Base-by-base conservation (phyloP, 805 yeast species). In the Saccharomycopsis lassenensis region DNA sequence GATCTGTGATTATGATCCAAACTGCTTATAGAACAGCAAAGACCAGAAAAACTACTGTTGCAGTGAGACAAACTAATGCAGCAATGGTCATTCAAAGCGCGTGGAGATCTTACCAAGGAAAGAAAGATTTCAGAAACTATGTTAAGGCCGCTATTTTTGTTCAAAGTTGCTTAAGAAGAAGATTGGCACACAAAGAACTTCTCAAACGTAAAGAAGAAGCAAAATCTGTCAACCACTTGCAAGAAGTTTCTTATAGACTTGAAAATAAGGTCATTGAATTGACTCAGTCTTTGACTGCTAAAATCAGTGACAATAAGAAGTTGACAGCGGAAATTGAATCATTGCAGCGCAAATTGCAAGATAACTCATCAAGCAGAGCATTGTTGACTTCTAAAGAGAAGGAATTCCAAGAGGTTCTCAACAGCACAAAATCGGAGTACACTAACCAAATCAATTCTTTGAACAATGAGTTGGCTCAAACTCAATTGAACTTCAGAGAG, bases 231-330 rank as follows among this genome's bases (percentile, higher is more conserved):
- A 78, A 79, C 54, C 93, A 80, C 53, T 70, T 84, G 63, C 75
- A 84, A 58, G 95, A 89, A 56, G 94, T 84, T 26, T 86, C 94
- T 50, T 91, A 85, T 61, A 75, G 81, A 55, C 70, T 93, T 51
- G 99, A 91, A 58, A 91, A 91, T 59, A 91, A 93, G 66, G 96
- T 93, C n/a, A 86, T 91, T 46, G 94, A 87, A 58, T 71, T 91
- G 48, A 89, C 96, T 3, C 93, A 89, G 52, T 71, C 79, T 8
- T 65, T 89, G 43, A 74, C 94, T 1, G 60, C 75, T 24, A 82
- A 84, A 55, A 77, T 81, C 18, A 82, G 74, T 46, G 95, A 85
- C 48, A 87, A 87, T 58, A 79, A 78, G 61, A 70, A 68, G 43
- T 65, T 89, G 52, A 66, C 72, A 41, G 58, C 60, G 11, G 80